Conservation (phyloP, 2,329 filamentous ascomycete species). For the Trichophyton equinum region DNA sequence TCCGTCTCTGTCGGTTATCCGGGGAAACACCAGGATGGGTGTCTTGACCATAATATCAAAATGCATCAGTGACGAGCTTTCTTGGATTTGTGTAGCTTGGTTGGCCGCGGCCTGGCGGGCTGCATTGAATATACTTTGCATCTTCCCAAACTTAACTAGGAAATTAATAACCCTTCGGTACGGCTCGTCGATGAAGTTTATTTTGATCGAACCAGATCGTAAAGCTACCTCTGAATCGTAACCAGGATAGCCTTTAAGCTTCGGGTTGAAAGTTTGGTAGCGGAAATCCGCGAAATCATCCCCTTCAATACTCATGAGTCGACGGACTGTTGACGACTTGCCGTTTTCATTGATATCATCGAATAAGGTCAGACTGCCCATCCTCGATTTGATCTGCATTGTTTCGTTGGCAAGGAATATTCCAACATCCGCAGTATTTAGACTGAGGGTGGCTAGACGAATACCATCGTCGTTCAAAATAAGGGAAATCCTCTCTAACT, state of each 20-base stretch:
- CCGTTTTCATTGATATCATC: constrained; percentile 93
- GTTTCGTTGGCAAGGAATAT: constrained; percentile 76
- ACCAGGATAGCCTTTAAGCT: constrained; percentile 68
- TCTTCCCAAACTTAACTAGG: constrained; percentile 96
- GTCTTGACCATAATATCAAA: constrained; percentile 91
- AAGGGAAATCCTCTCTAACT: constrained; percentile 83
- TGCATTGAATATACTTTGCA: constrained; percentile 98
- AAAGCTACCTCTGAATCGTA: constrained; percentile 88
- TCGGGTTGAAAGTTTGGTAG: constrained; percentile 85
- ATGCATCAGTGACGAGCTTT: constrained; percentile 78
- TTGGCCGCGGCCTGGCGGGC: constrained; percentile 87
- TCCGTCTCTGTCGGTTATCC: constrained; percentile 56
- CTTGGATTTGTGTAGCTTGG: constrained; percentile 84
- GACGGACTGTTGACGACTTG: constrained; percentile 66
- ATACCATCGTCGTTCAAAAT: constrained; percentile 98
- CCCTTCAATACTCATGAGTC: constrained; percentile 87
- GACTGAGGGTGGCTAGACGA: constrained; percentile 76
- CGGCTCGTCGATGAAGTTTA: constrained; percentile 94
- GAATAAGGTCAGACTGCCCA: constrained; percentile 77
- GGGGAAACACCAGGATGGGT: constrained; percentile 89
- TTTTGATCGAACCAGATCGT: constrained; percentile 83
- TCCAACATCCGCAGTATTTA: constrained; percentile 83
- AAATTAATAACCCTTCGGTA: constrained; percentile 98
- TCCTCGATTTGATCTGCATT: constrained; percentile 73
- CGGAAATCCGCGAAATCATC: constrained; percentile 93